Base-by-base conservation (phyloP, 768 basidiomycete species). In the Boletellus ananas region DNA sequence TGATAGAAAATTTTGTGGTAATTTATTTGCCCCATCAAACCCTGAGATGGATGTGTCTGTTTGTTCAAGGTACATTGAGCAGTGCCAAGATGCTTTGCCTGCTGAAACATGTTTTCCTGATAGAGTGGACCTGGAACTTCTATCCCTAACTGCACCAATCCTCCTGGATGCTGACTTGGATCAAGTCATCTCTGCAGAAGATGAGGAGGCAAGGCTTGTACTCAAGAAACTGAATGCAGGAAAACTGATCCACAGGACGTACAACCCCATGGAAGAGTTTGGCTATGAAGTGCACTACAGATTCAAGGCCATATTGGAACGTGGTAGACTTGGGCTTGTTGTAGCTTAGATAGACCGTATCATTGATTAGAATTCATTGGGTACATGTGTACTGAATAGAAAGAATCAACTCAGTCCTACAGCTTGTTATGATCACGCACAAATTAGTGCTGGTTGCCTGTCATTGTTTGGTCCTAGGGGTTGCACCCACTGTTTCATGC, bases 171-270 rank as follows among this genome's bases (percentile, higher is more conserved):
- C 20, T 2, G 43, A 54, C 23, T 13, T 51, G 4, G 10, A 46
- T 16, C 17, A 7, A 29, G 27, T 46, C 4, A 18, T 54, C 6
- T 49, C 46, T 45, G 27, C 23, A 1, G 31, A 29, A 7, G 49
- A 54, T 21, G 50, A 52, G 13, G 58, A 59, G 8, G 50, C 54
- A 1, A 56, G 23, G 43, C 6, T 23, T 2, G 54, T 59, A 6
- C 27, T 60, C 13, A 20, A 36, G 9, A 50, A 56, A 45, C 51
- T 59, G 20, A 59, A 59, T 25, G 44, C 47, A 10, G 49, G 54
- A 38, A 59, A 59, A 21, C 54, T 44, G 18, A 46, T 56, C 7
- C 50, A 49, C 20, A 39, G 33, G 27, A 59, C 52, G 54, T 60
- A 59, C 35, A 45, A 47, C 17, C 49, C 58, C 2, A 16, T 43